A percentile compares a stretch with the other conserved stretches of the same genome.
Evolutionary conservation across 768 basidiomycete species (phyloP).

Genomic region (Chalciporus chontae): DNA sequence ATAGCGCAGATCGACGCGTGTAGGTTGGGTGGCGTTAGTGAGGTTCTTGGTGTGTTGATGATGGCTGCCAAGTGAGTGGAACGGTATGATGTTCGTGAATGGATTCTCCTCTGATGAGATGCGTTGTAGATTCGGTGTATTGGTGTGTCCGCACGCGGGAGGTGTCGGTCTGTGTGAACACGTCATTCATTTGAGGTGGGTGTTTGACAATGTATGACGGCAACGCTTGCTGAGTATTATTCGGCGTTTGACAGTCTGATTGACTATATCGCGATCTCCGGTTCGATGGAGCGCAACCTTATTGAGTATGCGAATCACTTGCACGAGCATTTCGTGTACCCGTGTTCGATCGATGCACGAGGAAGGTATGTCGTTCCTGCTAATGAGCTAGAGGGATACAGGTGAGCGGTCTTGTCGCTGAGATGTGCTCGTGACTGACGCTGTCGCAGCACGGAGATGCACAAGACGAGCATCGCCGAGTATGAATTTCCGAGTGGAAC

Average conservation of each 20-base stretch:
- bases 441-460: slow-evolving; percentile 70
- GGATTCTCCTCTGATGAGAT: not conserved
- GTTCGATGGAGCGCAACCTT: slow-evolving; percentile 87
- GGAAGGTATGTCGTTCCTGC: slow-evolving; percentile 84
- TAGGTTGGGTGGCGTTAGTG: slow-evolving; percentile 84
- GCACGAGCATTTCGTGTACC: slow-evolving; percentile 86
- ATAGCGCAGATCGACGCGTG: slow-evolving; percentile 89
- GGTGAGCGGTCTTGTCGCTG: slow-evolving; percentile 10
- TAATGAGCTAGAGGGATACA: slow-evolving; percentile 74
- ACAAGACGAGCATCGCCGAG: slow-evolving; percentile 67
- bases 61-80: slow-evolving; percentile 79
- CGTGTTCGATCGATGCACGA: slow-evolving; percentile 77
- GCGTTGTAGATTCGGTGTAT: slow-evolving; percentile 66
- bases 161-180: slow-evolving; percentile 93
- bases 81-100: not conserved
- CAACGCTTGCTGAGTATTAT: not conserved
- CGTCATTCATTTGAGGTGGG: slow-evolving; percentile 75
- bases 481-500: slow-evolving; percentile 77
- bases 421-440: slow-evolving; percentile 4
- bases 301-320: slow-evolving; percentile 84
- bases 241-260: slow-evolving; percentile 55
- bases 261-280: slow-evolving; percentile 87
- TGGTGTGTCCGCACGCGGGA: slow-evolving; percentile 90
- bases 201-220: not conserved
- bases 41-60: slow-evolving; percentile 81